Evolutionary conservation across 345 rosid species (phyloP).

Genomic region (Eutrema japonicum): DNA sequence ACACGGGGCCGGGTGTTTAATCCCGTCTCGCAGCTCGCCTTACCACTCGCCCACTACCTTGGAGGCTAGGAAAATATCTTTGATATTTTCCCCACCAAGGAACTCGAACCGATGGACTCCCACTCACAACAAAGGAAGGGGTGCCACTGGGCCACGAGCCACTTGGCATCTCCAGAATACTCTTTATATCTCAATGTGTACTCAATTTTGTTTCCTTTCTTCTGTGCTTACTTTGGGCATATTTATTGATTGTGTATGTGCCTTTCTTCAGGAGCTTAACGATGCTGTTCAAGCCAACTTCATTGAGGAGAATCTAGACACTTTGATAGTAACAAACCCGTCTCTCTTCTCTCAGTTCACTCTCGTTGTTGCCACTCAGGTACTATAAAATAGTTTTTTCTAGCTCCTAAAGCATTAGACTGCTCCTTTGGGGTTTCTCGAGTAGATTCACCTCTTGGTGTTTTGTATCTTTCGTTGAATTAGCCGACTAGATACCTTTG

Average conservation of each 20-base stretch:
- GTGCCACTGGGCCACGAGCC: too few relatives aligned
- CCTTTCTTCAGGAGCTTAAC: conserved; percentile 91
- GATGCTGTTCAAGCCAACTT: conserved; percentile 85
- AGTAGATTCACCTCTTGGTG: not conserved
- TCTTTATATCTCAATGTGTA: not conserved
- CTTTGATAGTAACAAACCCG: conserved; percentile 63
- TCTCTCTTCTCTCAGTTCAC: conserved; percentile 88
- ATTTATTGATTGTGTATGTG: conserved; percentile 55
- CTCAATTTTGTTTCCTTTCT: not conserved
- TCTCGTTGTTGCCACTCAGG: conserved; percentile 92
- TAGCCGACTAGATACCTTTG: not conserved
- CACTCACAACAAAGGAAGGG: too few relatives aligned
- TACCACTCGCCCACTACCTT: too few relatives aligned
- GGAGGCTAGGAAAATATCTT: too few relatives aligned
- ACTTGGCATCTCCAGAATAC: too few relatives aligned
- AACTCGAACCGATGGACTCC: too few relatives aligned
- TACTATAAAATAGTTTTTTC: conserved; percentile 20
- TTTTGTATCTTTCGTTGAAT: not conserved
- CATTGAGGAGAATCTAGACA: conserved; percentile 74
- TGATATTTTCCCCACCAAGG: too few relatives aligned
- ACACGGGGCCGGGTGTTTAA: too few relatives aligned
- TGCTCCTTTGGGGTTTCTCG: not conserved
- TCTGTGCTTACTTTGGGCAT: conserved; percentile 2
- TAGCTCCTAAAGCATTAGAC: not conserved
- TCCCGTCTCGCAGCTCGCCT: too few relatives aligned